Conservation (phyloP, 2,329 filamentous ascomycete genomes). For the Nemania bipapillata region DNA sequence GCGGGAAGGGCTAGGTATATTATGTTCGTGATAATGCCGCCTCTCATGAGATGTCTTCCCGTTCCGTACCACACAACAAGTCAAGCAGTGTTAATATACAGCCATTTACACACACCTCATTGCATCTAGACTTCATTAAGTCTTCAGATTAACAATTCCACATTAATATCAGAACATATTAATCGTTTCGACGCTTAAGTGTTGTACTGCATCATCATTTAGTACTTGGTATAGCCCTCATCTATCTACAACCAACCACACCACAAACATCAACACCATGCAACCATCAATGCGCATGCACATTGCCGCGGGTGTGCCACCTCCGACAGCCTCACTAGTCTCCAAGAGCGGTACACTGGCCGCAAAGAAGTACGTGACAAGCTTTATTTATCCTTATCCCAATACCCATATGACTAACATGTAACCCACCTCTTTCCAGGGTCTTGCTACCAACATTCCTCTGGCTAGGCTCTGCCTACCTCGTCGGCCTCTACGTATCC, state of each 20-base stretch:
- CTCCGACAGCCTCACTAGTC: conserved; percentile 15
- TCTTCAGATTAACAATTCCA: background rate
- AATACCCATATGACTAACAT: background rate
- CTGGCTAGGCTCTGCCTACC: conserved; percentile 38
- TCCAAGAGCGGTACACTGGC: conserved; percentile 40
- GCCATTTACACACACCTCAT: conserved; percentile 12
- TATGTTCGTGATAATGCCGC: conserved; percentile 22
- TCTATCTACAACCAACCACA: conserved; percentile 4
- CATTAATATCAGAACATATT: conserved; percentile 6
- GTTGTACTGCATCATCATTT: background rate
- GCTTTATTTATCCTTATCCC: background rate
- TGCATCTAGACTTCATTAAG: conserved; percentile 6
- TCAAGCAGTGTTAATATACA: conserved; percentile 7
- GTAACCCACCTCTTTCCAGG: conserved; percentile 13
- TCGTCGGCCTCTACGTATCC: conserved; percentile 44
- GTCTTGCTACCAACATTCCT: conserved; percentile 29
- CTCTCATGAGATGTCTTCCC: conserved; percentile 23
- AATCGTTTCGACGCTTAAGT: background rate
- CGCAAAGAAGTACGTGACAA: conserved; percentile 40
- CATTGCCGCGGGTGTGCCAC: conserved; percentile 38
- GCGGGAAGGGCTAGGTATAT: conserved; percentile 21
- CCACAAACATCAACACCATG: conserved; percentile 29
- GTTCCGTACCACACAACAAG: conserved; percentile 25
- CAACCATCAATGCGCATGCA: conserved; percentile 41
- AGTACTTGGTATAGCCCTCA: conserved; percentile 14